Conservation (phyloP, 371 early-diverging fungal species). For the Mortierella sp. region DNA sequence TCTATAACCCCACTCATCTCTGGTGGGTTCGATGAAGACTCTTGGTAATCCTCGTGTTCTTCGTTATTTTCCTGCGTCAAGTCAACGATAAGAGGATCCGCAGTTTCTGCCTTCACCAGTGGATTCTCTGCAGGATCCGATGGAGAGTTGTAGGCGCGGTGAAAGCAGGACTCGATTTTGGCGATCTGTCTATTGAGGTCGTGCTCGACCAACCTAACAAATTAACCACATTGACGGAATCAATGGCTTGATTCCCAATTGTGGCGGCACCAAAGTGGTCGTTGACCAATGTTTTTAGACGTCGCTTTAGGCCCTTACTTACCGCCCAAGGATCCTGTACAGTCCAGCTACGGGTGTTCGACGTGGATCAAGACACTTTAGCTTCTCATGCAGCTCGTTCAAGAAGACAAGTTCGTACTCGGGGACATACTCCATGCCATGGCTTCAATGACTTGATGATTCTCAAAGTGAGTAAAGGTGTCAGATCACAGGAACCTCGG, state of each 20-base stretch:
- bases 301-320: too few relatives aligned
- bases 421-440: slow-evolving; percentile 23
- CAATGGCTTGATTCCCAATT: too few relatives aligned
- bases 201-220: slow-evolving; percentile 20
- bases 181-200: slow-evolving; percentile 19
- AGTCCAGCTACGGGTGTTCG: slow-evolving; percentile 14
- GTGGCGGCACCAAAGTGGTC: too few relatives aligned
- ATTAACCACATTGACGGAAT: not conserved
- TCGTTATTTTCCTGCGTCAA: slow-evolving; percentile 4
- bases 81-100: not conserved
- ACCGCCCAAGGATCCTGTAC: slow-evolving; percentile 40
- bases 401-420: slow-evolving; percentile 33
- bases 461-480: not conserved
- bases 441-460: too few relatives aligned
- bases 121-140: not conserved
- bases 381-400: slow-evolving; percentile 33
- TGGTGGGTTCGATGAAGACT: too few relatives aligned
- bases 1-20: too few relatives aligned
- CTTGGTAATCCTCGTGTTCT: too few relatives aligned
- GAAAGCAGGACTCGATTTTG: slow-evolving; percentile 33
- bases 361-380: slow-evolving; percentile 20
- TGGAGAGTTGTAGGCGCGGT: slow-evolving; percentile 4
- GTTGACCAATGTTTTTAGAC: too few relatives aligned
- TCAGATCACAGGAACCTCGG: too few relatives aligned
- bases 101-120: not conserved